These are phyloP conservation scores for Macrolepiota fuliginosa DNA, from an alignment of 768 basidiomycete genomes.

Conservation along the genomic window DNA sequence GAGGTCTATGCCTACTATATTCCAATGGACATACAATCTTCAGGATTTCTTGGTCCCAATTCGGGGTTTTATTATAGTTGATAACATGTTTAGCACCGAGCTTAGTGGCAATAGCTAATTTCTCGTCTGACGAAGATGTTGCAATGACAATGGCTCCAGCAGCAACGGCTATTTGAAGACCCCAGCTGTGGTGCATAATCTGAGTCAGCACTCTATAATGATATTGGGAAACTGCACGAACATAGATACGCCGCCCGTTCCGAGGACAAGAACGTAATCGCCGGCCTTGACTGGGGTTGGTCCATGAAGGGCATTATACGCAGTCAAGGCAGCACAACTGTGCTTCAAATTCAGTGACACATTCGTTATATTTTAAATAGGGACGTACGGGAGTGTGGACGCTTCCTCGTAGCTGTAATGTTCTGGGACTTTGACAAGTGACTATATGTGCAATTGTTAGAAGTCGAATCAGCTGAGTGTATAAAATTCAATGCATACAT, in stretches of 20 bases:
- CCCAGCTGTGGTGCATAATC: conserved; percentile 36
- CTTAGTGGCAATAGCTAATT: conserved; percentile 48
- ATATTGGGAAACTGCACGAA: conserved; percentile 19
- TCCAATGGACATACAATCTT: conserved; percentile 33
- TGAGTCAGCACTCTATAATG: conserved; percentile 12
- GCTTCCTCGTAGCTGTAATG: conserved; percentile 64
- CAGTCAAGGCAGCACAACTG: conserved; percentile 60
- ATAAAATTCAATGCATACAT: conserved; percentile 15
- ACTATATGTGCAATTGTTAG: conserved; percentile 23
- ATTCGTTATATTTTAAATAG: neutral
- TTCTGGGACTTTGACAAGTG: conserved; percentile 49
- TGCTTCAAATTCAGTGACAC: neutral
- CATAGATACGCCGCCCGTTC: conserved; percentile 58
- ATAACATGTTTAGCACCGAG: conserved; percentile 56
- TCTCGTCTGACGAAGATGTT: conserved; percentile 66
- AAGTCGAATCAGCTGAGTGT: neutral
- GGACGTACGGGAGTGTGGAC: conserved; percentile 55
- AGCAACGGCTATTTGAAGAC: conserved; percentile 57
- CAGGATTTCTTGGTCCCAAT: conserved; percentile 56
- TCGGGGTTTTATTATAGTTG: conserved; percentile 56
- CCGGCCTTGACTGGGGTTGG: conserved; percentile 51
- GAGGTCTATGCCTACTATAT: neutral
- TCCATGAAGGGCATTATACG: conserved; percentile 58
- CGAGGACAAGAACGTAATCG: conserved; percentile 53
- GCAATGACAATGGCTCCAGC: conserved; percentile 63